A percentile compares a stretch with the other conserved stretches of the same genome.
Evolutionary conservation across 352 stramenopile species (phyloP).

Genomic region (Globisporangium uncinulatum): DNA sequence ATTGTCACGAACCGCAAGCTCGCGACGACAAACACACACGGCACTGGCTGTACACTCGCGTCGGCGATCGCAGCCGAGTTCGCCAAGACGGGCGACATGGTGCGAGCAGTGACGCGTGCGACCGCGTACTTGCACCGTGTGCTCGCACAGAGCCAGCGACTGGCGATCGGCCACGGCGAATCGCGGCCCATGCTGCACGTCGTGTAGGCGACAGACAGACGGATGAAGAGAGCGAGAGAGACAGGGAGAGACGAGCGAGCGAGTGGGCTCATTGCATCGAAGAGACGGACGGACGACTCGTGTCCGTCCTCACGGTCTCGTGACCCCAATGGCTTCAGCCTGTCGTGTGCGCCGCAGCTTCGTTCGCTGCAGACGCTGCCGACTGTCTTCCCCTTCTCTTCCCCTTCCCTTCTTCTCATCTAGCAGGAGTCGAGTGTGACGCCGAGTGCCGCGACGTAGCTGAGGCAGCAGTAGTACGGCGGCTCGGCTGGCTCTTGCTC

Average conservation of each 20-base stretch:
- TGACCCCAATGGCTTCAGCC: not conserved
- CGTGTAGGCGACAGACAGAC: slow-evolving; percentile 1
- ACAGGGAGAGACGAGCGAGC: not conserved
- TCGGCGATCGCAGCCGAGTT: slow-evolving; percentile 87
- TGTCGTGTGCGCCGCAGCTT: not conserved
- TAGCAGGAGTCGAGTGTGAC: slow-evolving; percentile 11
- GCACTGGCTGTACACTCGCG: slow-evolving; percentile 93
- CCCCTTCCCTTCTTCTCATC: no score
- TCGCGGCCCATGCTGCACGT: slow-evolving; percentile 45
- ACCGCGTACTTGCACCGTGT: slow-evolving; percentile 43
- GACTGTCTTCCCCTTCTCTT: not conserved
- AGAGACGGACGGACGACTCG: not conserved
- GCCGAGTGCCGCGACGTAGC: slow-evolving; percentile 42
- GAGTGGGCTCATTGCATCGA: no score
- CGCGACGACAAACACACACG: slow-evolving; percentile 45
- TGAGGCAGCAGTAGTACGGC: slow-evolving; percentile 76
- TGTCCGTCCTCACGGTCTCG: not conserved
- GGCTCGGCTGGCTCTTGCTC: slow-evolving; percentile 22
- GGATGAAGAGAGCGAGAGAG: not conserved
- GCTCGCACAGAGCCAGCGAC: slow-evolving; percentile 25
- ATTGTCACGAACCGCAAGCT: slow-evolving; percentile 32
- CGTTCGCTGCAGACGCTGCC: not conserved
- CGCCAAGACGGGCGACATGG: slow-evolving; percentile 47
- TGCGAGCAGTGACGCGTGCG: slow-evolving; percentile 21
- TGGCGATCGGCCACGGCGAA: slow-evolving; percentile 28